Conservation (phyloP, 805 yeast species). For the Lipomyces yamadae region DNA sequence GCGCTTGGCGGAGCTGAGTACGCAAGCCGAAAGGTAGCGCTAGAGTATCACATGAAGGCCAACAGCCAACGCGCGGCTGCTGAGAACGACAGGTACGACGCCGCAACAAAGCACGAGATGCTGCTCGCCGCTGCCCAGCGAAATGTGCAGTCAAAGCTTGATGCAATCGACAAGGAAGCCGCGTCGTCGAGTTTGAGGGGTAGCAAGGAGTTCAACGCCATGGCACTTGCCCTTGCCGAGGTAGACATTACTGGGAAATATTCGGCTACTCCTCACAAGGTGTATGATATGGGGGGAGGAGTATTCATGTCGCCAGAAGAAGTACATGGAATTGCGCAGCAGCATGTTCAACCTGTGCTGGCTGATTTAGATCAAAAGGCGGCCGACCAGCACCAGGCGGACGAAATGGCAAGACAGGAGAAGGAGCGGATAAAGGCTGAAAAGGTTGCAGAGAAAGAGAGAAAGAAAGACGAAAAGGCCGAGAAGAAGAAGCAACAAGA, state of each 20-base stretch:
- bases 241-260: slow-evolving; percentile 63
- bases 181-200: slow-evolving; percentile 49
- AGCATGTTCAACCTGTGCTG: slow-evolving; percentile 82
- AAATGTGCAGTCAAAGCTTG: slow-evolving; percentile 53
- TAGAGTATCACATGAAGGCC: slow-evolving; percentile 18
- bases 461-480: slow-evolving; percentile 24
- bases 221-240: slow-evolving; percentile 79
- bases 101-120: slow-evolving; percentile 43
- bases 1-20: slow-evolving; percentile 39
- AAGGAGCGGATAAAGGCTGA: slow-evolving; percentile 35
- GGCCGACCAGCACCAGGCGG: slow-evolving; percentile 60
- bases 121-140: slow-evolving; percentile 58
- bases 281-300: slow-evolving; percentile 86
- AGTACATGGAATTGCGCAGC: slow-evolving; percentile 76
- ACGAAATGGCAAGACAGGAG: slow-evolving; percentile 36
- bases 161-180: slow-evolving; percentile 51
- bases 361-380: slow-evolving; percentile 74
- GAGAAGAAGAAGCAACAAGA: slow-evolving; percentile 9
- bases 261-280: slow-evolving; percentile 55
- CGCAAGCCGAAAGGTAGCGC: slow-evolving; percentile 30
- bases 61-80: slow-evolving; percentile 13
- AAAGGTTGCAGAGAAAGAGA: slow-evolving; percentile 35
- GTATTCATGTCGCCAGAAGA: slow-evolving; percentile 74
- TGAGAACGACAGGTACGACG: slow-evolving; percentile 5
- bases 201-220: slow-evolving; percentile 65